These are phyloP conservation scores for Citrus mangshanensis DNA, from an alignment of 345 rosid species.

Conservation along the genomic window DNA sequence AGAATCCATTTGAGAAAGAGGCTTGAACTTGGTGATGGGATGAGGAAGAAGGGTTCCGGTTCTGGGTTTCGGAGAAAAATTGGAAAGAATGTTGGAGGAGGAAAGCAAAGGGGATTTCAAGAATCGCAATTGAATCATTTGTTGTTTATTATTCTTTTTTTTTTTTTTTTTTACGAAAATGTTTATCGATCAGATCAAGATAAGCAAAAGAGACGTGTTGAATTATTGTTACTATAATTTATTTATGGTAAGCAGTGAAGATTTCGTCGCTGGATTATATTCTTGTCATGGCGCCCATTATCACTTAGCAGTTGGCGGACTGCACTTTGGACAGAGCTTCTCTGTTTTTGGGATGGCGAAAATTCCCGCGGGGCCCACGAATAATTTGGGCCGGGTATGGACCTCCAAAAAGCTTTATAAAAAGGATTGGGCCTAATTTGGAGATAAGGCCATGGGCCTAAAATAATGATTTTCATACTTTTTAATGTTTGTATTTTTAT, in stretches of 20 bases:
- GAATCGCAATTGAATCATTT: slow-evolving; percentile 18
- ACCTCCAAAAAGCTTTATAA: too few species aligned
- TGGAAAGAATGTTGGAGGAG: neutral
- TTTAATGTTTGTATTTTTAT: too few species aligned
- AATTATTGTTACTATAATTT: too few species aligned
- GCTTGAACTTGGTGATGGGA: neutral
- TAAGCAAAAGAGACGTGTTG: too few species aligned
- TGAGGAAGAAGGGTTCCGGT: neutral
- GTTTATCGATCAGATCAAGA: neutral
- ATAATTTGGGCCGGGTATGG: too few species aligned
- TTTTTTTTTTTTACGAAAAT: neutral
- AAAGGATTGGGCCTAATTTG: too few species aligned
- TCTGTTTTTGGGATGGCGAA: neutral
- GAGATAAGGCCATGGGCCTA: too few species aligned
- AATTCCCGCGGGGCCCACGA: too few species aligned
- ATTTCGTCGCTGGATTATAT: neutral
- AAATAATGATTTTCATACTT: too few species aligned
- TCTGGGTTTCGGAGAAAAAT: slow-evolving; percentile 15
- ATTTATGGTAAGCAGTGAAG: neutral
- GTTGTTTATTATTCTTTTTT: neutral
- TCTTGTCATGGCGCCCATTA: neutral
- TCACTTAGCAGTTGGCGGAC: neutral
- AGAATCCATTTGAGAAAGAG: slow-evolving; percentile 28
- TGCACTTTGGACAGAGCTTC: neutral
- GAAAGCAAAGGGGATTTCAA: slow-evolving; percentile 3